Evolutionary conservation across 2,329 filamentous ascomycete genomes (phyloP), one percentile per base, ranked within the genome.

Genomic region (Fusarium bulbicola): DNA sequence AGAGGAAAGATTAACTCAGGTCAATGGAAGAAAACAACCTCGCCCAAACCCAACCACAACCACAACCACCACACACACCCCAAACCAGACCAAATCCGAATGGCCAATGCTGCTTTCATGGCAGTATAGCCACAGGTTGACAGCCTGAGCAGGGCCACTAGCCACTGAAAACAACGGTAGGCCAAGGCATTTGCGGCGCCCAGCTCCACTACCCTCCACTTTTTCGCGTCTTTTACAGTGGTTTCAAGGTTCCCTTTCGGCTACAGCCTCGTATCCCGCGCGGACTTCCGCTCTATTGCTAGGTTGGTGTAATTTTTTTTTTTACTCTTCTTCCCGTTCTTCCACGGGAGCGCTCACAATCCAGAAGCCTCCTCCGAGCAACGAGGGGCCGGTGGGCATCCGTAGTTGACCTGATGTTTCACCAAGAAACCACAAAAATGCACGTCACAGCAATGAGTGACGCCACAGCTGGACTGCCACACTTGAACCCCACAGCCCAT

Each of bases 221-320:
- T 77, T 77, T 78, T 68, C 69, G 76, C 66, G 74, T 45, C 63
- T 76, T 78, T 77, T 77, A 70, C 63, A 67, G 58, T 62, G 52
- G 65, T 42, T 68, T 70, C 49, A 45, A 32, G 61, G 45, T 40
- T 66, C 45, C 39, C 59, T 64, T 69, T 78, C 76, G 76, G 76
- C 74, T 71, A 66, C 73, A 77, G 73, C 71, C 77, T 78, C 77
- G 77, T 78, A 78, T 74, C 73, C 77, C 77, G 77, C 73, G 66
- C 76, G 76, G 76, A 78, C 65, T 78, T 78, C 68, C 76, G 76
- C 52, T 65, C 30, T 20, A 26, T 62, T 40, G 32, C 50, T 50
- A 18, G 46, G 21, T 28, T 21, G 59, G 28, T 43, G 53, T 59
- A 34, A 34, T 63, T 60, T 68, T 60, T 36, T 36, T 21, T 21